Evolutionary conservation across 495 filamentous ascomycete species (phyloP).

Genomic region (Pyronema omphalodes): DNA sequence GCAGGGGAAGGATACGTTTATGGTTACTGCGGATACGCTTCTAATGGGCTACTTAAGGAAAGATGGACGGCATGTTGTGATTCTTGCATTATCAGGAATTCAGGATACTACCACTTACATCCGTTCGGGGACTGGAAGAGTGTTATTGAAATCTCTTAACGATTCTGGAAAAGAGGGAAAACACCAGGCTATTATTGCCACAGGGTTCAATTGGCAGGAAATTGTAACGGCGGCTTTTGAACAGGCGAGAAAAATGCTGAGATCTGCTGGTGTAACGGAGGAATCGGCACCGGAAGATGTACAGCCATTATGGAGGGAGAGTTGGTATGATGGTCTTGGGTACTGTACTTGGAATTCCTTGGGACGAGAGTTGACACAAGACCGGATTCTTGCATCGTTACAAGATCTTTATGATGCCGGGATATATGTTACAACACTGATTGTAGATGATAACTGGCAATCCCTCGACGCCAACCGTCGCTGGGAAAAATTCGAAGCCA

Average conservation of each 20-base stretch:
- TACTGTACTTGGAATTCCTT: conserved; percentile 85
- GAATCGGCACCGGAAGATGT: conserved; percentile 24
- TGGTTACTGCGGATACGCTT: conserved; percentile 56
- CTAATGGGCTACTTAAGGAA: conserved; percentile 60
- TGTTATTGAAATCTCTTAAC: conserved; percentile 52
- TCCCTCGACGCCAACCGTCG: conserved; percentile 30
- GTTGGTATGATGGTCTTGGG: conserved; percentile 60
- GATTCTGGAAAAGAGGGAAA: conserved; percentile 37
- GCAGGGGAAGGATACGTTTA: conserved; percentile 51
- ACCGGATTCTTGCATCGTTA: conserved; percentile 59
- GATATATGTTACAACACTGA: conserved; percentile 59
- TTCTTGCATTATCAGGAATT: conserved; percentile 63
- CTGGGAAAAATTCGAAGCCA: conserved; percentile 55
- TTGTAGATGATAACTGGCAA: conserved; percentile 98
- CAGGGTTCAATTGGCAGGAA: conserved; percentile 55
- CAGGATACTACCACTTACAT: conserved; percentile 55
- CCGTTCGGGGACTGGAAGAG: conserved; percentile 44
- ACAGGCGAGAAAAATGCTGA: conserved; percentile 54
- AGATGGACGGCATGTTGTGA: conserved; percentile 60
- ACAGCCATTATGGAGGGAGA: conserved; percentile 33
- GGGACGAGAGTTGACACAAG: conserved; percentile 61
- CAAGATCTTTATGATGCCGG: conserved; percentile 48
- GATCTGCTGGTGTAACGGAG: conserved; percentile 12
- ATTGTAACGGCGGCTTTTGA: conserved; percentile 72
- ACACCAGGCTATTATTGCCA: conserved; percentile 51